Evolutionary conservation across 371 early-diverging fungal genomes (phyloP).

Genomic region (Mortierella sp.): DNA sequence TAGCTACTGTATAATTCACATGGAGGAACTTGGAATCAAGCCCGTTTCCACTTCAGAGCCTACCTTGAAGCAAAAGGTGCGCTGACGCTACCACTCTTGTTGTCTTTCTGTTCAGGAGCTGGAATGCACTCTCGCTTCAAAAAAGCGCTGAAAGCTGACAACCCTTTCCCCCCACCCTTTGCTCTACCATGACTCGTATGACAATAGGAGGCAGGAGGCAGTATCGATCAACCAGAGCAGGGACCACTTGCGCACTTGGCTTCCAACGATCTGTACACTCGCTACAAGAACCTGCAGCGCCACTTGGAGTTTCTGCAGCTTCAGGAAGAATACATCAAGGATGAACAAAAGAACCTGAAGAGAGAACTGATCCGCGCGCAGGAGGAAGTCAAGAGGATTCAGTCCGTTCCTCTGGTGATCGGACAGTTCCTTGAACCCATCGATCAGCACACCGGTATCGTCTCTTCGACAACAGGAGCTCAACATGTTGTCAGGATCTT

Average conservation of each 20-base stretch:
- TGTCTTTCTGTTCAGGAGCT: not conserved
- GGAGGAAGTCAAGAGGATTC: constrained; percentile 99
- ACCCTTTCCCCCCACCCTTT: too few species aligned
- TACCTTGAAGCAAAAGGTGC: constrained; percentile 31
- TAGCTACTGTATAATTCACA: constrained; percentile 14
- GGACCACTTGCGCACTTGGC: constrained; percentile 65
- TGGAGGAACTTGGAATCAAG: constrained; percentile 55
- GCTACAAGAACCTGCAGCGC: constrained; percentile 93
- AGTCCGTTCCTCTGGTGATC: constrained; percentile 98
- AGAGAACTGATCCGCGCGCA: constrained; percentile 95
- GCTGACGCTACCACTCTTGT: not conserved
- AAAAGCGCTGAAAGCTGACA: too few species aligned
- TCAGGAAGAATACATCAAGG: constrained; percentile 99
- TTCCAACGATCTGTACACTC: constrained; percentile 91
- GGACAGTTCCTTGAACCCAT: constrained; percentile 99
- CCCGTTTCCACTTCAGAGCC: constrained; percentile 27
- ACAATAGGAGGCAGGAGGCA: constrained; percentile 15
- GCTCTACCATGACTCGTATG: not conserved
- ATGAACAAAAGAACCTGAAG: constrained; percentile 98
- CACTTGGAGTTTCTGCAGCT: constrained; percentile 96
- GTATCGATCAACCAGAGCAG: constrained; percentile 30
- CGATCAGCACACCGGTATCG: constrained; percentile 98
- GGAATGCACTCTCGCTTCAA: too few species aligned
- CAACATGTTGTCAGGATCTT: constrained; percentile 98
- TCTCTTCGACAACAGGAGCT: constrained; percentile 96